Evolutionary conservation across 2,329 filamentous ascomycete species (phyloP).

Genomic region (Trichoderma citrinoviride): DNA sequence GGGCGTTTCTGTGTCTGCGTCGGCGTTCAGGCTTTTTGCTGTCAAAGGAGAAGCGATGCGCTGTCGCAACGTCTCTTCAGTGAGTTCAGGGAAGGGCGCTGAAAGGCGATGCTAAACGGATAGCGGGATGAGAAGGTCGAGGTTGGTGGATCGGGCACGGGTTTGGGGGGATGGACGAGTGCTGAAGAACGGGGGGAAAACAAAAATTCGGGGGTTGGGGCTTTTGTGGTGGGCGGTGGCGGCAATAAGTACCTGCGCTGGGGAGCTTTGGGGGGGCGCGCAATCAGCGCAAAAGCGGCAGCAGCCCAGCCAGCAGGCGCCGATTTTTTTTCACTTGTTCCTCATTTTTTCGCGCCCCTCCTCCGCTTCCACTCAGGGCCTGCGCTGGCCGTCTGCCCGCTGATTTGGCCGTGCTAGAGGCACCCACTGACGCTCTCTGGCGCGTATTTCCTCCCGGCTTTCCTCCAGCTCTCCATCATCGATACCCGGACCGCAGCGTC

Average conservation of each 20-base stretch:
- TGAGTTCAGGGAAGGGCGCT: conserved; percentile 16
- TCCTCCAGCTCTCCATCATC: too few relatives aligned
- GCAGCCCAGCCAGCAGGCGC: conserved; percentile 26
- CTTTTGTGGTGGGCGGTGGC: conserved; percentile 34
- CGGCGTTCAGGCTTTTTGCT: background rate
- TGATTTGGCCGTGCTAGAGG: conserved; percentile 18
- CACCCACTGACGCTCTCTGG: conserved; percentile 16
- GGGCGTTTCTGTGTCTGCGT: background rate
- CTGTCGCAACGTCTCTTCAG: conserved; percentile 7
- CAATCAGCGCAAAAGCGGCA: conserved; percentile 36
- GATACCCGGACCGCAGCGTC: background rate
- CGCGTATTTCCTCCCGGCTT: background rate
- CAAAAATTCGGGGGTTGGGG: conserved; percentile 32
- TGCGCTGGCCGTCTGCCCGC: background rate
- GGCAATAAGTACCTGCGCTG: conserved; percentile 37
- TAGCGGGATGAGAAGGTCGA: conserved; percentile 22
- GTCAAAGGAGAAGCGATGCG: background rate
- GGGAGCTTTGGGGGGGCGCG: conserved; percentile 27
- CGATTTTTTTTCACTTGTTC: conserved; percentile 11
- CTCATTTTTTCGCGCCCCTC: conserved; percentile 18
- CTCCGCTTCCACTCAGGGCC: conserved; percentile 20
- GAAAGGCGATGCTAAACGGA: conserved; percentile 15
- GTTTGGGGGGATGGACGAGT: conserved; percentile 31
- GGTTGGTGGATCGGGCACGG: conserved; percentile 25
- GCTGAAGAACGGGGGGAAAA: conserved; percentile 34